These are phyloP conservation scores for Agaricales sp. DNA, from an alignment of 1,284 basidiomycete genomes.

Conservation along the genomic window DNA sequence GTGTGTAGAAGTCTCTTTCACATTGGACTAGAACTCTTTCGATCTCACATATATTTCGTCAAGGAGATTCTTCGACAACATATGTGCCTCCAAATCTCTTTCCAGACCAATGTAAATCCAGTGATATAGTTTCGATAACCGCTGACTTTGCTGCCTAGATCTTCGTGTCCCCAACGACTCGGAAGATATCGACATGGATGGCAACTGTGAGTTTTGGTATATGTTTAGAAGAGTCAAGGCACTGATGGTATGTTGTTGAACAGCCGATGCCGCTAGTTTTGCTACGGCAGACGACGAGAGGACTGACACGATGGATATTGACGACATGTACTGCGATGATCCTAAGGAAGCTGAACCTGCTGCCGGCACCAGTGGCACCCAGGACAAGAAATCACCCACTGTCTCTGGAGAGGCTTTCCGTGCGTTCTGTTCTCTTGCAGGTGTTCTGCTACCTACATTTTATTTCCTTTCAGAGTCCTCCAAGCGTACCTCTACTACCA, in stretches of 20 bases:
- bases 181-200: background rate
- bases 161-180: too few relatives aligned
- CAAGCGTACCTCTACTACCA: background rate
- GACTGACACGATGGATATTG: too few relatives aligned
- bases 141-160: too few relatives aligned
- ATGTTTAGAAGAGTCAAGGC: background rate
- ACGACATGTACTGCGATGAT: too few relatives aligned
- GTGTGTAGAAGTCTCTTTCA: too few relatives aligned
- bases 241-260: background rate
- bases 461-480: background rate
- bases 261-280: background rate
- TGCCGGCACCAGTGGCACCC: background rate
- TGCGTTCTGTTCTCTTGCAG: background rate
- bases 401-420: background rate
- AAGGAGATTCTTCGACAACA: too few relatives aligned
- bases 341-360: background rate
- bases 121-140: too few relatives aligned
- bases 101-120: too few relatives aligned
- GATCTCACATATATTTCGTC: too few relatives aligned
- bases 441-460: background rate
- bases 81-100: too few relatives aligned
- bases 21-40: too few relatives aligned
- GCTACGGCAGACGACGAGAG: background rate
- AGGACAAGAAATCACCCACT: background rate
- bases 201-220: background rate